These are phyloP conservation scores for Vitis hybrid DNA, from an alignment of 177 flowering plant genomes.

Conservation along the genomic window DNA sequence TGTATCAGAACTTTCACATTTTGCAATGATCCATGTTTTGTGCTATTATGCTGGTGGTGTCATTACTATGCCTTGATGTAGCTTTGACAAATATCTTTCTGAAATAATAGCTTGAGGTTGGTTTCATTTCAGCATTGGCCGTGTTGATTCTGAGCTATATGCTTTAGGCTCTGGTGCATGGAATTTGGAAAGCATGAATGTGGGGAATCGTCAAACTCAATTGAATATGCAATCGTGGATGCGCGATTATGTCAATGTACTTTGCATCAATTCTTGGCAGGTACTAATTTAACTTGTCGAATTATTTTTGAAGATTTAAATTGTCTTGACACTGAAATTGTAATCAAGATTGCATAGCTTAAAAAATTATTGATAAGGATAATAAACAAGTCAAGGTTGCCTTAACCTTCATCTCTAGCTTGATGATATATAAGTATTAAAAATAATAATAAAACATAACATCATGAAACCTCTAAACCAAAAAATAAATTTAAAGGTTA, in stretches of 20 bases:
- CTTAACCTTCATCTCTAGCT: background rate
- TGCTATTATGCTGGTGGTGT: background rate
- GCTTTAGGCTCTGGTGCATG: slow-evolving; percentile 72
- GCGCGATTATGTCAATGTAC: slow-evolving; percentile 68
- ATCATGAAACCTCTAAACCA: no score
- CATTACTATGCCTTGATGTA: background rate
- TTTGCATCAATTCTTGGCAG: slow-evolving; percentile 97
- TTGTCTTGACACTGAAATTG: background rate
- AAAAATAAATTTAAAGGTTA: no score
- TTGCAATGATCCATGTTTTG: background rate
- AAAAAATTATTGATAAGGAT: background rate
- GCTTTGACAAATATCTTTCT: background rate
- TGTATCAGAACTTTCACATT: background rate
- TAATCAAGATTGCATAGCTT: background rate
- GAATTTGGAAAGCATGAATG: slow-evolving; percentile 28
- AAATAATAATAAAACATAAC: no score
- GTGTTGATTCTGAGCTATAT: slow-evolving; percentile 74
- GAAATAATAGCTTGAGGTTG: background rate
- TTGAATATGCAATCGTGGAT: slow-evolving; percentile 51
- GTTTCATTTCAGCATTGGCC: slow-evolving; percentile 77
- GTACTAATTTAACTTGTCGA: slow-evolving; percentile 30
- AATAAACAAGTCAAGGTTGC: background rate
- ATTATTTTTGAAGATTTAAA: background rate
- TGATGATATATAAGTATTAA: background rate
- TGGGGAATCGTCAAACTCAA: slow-evolving; percentile 19